phyloP scores from a whole-genome alignment of 306 rosid genomes.

The Calophaca sinica region DNA sequence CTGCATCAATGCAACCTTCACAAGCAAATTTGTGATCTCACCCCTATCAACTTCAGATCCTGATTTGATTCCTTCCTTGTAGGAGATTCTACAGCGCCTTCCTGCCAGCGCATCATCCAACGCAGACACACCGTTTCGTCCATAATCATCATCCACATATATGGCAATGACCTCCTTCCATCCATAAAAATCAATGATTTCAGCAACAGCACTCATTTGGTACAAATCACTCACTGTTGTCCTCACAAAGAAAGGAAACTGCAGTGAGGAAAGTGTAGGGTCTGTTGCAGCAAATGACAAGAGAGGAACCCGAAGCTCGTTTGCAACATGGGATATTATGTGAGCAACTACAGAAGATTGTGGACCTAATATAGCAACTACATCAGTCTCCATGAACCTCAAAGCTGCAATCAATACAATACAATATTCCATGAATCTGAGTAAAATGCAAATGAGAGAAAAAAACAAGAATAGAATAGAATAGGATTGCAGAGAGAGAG shows the following conservation, averaged over 20 bases:
- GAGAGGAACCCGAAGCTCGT: slow-evolving; percentile 84
- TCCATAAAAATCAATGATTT: slow-evolving; percentile 69
- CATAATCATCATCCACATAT: slow-evolving; percentile 83
- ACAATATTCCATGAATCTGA: not conserved
- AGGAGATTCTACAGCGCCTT: slow-evolving; percentile 77
- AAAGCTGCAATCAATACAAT: slow-evolving; percentile 64
- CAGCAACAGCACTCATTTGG: slow-evolving; percentile 90
- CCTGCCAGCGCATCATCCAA: slow-evolving; percentile 72
- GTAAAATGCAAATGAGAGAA: not conserved
- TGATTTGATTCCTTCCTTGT: slow-evolving; percentile 68
- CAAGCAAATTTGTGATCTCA: slow-evolving; percentile 72
- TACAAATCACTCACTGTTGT: slow-evolving; percentile 78
- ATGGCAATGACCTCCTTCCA: slow-evolving; percentile 90
- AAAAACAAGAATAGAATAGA: not conserved
- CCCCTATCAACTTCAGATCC: slow-evolving; percentile 49
- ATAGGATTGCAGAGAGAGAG: not conserved
- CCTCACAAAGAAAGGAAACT: slow-evolving; percentile 87
- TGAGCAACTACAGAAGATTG: slow-evolving; percentile 96
- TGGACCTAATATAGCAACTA: slow-evolving; percentile 82
- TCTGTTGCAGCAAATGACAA: slow-evolving; percentile 93
- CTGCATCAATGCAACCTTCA: slow-evolving; percentile 75
- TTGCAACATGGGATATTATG: slow-evolving; percentile 83
- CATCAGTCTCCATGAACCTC: slow-evolving; percentile 88
- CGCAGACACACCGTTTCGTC: slow-evolving; percentile 79
- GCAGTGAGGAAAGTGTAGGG: slow-evolving; percentile 85